Percentiles rank a stretch among this genome's conserved stretches.
These are phyloP conservation scores for Candida piceae DNA, from an alignment of 805 yeast species.

Conservation along the genomic window DNA sequence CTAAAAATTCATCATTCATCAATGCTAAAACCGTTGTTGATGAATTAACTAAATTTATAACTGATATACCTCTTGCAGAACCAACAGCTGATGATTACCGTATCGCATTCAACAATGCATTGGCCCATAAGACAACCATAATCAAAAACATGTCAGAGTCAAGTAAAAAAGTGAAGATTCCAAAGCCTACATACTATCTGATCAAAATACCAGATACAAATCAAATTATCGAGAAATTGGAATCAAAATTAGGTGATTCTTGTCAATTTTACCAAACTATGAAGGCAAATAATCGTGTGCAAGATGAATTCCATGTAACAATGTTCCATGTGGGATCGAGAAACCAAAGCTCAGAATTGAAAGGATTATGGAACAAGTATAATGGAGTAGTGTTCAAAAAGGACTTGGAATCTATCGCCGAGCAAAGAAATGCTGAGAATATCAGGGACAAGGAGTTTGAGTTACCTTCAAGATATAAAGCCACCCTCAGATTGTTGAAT, in stretches of 20 bases:
- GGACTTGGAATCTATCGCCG: constrained; percentile 5
- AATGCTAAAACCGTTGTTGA: constrained; percentile 44
- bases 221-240: too few species aligned
- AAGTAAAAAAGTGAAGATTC: constrained; percentile 5
- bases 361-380: constrained; percentile 18
- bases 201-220: too few species aligned
- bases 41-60: constrained; percentile 36
- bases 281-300: constrained; percentile 35
- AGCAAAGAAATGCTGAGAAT: constrained; percentile 3
- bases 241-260: too few species aligned
- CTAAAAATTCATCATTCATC: constrained; percentile 38
- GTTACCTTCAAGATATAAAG: constrained; percentile 21
- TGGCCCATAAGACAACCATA: constrained; percentile 48
- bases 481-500: constrained; percentile 37
- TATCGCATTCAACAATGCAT: constrained; percentile 48
- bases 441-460: constrained; percentile 1
- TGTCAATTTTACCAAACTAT: constrained; percentile 19
- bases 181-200: constrained; percentile 42
- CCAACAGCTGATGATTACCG: constrained; percentile 40
- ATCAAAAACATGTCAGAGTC: constrained; percentile 29
- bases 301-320: constrained; percentile 61
- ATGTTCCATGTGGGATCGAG: constrained; percentile 41
- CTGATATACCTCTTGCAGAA: constrained; percentile 33
- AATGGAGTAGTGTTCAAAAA: constrained; percentile 6
- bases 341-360: constrained; percentile 9